phyloP scores from a whole-genome alignment of 805 yeast genomes.

The Yarrowia divulgata region DNA sequence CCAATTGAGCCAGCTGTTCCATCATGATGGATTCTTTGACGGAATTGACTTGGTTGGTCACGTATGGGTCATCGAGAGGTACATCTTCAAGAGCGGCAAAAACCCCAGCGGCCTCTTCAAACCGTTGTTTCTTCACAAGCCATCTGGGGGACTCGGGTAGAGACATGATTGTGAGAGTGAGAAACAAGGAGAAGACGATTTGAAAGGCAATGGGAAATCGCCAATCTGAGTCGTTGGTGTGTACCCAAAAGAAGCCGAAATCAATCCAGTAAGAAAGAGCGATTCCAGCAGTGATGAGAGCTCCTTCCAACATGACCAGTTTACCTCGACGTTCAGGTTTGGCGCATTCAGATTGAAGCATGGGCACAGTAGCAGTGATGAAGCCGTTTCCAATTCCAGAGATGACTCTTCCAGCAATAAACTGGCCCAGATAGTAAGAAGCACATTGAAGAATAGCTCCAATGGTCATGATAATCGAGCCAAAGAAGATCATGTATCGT shows the following conservation, averaged over 20 bases:
- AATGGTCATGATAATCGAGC: constrained; percentile 57
- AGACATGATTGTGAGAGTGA: constrained; percentile 63
- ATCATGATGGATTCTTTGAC: constrained; percentile 31
- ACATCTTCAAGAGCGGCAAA: constrained; percentile 35
- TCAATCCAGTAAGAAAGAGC: constrained; percentile 67
- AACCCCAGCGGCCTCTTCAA: constrained; percentile 57
- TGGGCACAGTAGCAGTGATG: constrained; percentile 78
- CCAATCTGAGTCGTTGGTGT: constrained; percentile 64
- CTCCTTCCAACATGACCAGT: constrained; percentile 73
- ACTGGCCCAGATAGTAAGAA: constrained; percentile 43
- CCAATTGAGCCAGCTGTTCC: constrained; percentile 17
- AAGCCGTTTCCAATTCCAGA: constrained; percentile 82
- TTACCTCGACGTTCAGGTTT: constrained; percentile 71
- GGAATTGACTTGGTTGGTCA: background rate
- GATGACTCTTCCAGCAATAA: constrained; percentile 65
- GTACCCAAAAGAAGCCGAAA: constrained; percentile 58
- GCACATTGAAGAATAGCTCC: constrained; percentile 59
- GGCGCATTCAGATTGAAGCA: constrained; percentile 80
- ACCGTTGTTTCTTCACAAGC: constrained; percentile 70
- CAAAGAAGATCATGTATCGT: constrained; percentile 56
- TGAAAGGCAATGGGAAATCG: constrained; percentile 82
- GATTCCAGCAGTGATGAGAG: constrained; percentile 74
- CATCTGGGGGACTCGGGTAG: constrained; percentile 91
- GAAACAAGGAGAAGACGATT: constrained; percentile 61
- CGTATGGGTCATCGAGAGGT: constrained; percentile 23